Conservation (phyloP, 1,284 basidiomycete genomes). For the Pseudozyma pruni region DNA sequence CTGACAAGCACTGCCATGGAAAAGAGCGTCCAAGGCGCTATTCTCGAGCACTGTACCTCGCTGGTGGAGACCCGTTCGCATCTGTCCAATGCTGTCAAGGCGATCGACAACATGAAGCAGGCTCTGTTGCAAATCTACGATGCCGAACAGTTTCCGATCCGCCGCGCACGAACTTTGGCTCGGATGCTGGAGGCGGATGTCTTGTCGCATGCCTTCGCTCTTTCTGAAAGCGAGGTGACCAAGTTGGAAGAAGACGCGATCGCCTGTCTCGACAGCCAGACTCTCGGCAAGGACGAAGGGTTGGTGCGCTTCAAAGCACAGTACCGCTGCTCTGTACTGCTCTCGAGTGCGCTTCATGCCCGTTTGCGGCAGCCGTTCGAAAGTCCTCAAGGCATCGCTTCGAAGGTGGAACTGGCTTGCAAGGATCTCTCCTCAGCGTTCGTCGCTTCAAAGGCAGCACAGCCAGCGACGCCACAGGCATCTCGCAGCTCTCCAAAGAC, state of each 20-base stretch:
- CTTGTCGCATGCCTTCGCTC: slow-evolving; percentile 17
- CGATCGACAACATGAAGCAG: slow-evolving; percentile 20
- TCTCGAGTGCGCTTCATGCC: slow-evolving; percentile 21
- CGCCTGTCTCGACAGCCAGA: slow-evolving; percentile 14
- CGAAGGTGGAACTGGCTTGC: slow-evolving; percentile 35
- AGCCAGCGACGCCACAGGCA: slow-evolving; percentile 6
- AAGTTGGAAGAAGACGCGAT: slow-evolving; percentile 20
- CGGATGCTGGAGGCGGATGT: slow-evolving; percentile 46
- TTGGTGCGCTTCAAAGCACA: slow-evolving; percentile 28
- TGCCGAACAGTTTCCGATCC: slow-evolving; percentile 28
- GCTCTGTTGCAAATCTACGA: slow-evolving; percentile 32
- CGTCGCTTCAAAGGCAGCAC: background rate
- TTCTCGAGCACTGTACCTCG: slow-evolving; percentile 42
- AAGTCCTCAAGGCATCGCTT: slow-evolving; percentile 15
- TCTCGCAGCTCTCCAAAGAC: slow-evolving; percentile 16
- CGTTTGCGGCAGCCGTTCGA: slow-evolving; percentile 33
- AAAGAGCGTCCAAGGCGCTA: slow-evolving; percentile 20
- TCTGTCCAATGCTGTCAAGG: slow-evolving; percentile 37
- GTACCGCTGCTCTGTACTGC: slow-evolving; percentile 36
- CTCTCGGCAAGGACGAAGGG: slow-evolving; percentile 22
- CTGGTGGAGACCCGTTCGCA: slow-evolving; percentile 41
- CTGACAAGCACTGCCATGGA: background rate
- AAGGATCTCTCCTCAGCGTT: slow-evolving; percentile 20
- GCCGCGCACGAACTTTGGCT: slow-evolving; percentile 40
- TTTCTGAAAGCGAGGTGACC: slow-evolving; percentile 17